Conservation (phyloP, 2,329 filamentous ascomycete species). For the Penicillium brasilianum region DNA sequence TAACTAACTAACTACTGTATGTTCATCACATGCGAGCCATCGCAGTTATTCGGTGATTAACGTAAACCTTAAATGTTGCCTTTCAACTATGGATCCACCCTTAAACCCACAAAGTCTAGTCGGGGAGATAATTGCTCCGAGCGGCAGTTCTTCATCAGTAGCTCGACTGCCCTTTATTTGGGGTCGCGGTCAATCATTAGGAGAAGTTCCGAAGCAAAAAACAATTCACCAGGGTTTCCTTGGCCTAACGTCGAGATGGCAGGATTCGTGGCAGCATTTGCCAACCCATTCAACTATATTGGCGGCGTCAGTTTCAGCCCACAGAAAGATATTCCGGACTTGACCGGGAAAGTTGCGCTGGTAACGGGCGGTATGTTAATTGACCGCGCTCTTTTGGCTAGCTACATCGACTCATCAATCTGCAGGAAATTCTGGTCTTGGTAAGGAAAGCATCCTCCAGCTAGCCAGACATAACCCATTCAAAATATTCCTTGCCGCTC, state of each 20-base stretch:
- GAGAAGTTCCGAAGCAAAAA: not conserved
- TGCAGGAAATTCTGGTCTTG: slow-evolving; percentile 54
- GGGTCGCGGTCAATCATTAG: not conserved
- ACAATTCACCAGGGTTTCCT: not conserved
- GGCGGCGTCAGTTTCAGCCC: slow-evolving; percentile 37
- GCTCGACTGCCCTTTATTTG: not conserved
- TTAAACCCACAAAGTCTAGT: not conserved
- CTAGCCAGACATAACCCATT: slow-evolving; percentile 50
- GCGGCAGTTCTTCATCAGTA: not conserved
- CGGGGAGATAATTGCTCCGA: not conserved
- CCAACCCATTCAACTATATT: slow-evolving; percentile 26
- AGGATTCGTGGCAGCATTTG: slow-evolving; percentile 19
- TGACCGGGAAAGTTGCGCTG: slow-evolving; percentile 42
- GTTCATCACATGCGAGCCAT: not conserved
- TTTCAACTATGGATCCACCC: not conserved
- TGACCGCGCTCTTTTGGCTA: slow-evolving; percentile 30
- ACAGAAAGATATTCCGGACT: slow-evolving; percentile 40
- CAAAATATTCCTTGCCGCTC: slow-evolving; percentile 47
- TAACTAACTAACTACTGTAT: too few relatives aligned
- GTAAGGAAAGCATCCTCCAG: slow-evolving; percentile 49
- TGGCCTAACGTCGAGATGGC: slow-evolving; percentile 17
- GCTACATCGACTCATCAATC: slow-evolving; percentile 12
- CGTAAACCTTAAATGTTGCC: not conserved
- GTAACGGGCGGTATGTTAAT: slow-evolving; percentile 42
- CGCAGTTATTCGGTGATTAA: not conserved